These are phyloP conservation scores for Penicillium oxalicum DNA, from an alignment of 2,329 filamentous ascomycete genomes.

Conservation along the genomic window DNA sequence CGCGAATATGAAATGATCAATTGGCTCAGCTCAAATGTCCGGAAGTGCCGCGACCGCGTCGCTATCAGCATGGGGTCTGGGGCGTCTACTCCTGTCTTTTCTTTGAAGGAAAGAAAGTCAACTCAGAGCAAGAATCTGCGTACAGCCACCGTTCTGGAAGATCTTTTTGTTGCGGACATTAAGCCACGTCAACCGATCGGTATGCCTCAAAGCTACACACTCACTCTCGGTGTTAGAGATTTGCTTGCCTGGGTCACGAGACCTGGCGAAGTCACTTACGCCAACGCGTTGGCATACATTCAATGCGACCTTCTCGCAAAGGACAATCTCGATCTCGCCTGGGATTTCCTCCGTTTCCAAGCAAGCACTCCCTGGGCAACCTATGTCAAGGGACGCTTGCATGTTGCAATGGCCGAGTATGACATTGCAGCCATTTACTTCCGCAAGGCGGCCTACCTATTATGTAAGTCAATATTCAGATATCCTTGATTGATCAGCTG, in stretches of 20 bases:
- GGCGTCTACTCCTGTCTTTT: constrained; percentile 18
- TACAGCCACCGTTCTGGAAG: constrained; percentile 37
- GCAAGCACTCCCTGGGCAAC: constrained; percentile 53
- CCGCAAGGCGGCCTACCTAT: constrained; percentile 72
- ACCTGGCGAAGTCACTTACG: constrained; percentile 50
- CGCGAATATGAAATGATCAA: constrained; percentile 64
- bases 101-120: constrained; percentile 21
- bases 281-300: constrained; percentile 60
- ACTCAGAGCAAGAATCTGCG: constrained; percentile 18
- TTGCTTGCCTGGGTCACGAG: constrained; percentile 45
- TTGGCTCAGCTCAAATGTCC: constrained; percentile 51
- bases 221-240: constrained; percentile 41
- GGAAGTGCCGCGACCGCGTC: constrained; percentile 27
- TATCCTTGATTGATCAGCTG: background rate
- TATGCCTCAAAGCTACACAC: constrained; percentile 37
- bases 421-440: constrained; percentile 69
- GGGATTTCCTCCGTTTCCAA: constrained; percentile 62
- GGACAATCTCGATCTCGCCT: constrained; percentile 60
- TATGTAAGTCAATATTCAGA: constrained; percentile 57
- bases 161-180: constrained; percentile 41
- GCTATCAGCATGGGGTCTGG: constrained; percentile 17
- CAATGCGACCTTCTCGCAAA: constrained; percentile 62
- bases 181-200: constrained; percentile 37
- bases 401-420: constrained; percentile 67
- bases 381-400: constrained; percentile 79